Base-by-base conservation (phyloP, 441 rosid genomes). In the Macaranga tanarius region DNA sequence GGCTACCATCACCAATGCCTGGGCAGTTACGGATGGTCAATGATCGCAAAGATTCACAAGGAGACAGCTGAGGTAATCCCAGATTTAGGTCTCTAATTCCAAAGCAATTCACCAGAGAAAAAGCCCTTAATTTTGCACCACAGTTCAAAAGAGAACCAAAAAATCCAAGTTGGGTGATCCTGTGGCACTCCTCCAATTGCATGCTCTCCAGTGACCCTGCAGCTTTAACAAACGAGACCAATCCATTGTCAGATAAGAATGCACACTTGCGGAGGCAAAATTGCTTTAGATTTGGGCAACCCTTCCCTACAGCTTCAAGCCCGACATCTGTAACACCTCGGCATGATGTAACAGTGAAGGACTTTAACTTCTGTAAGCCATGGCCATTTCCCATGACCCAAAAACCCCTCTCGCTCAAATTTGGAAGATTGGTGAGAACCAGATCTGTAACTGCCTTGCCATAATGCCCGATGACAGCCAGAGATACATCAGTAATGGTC, bases 351-450 rank as follows among this genome's bases (percentile, higher is more conserved):
- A 95, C 78, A 17, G 86, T 70, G 2, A 93, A 68, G 62, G 94
- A 84, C 42, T 80, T 83, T 65, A 93, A 71, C 47, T 85, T 90
- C 77, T 91, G 88, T 59, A 95, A 82, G 44, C 97, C 98, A 5
- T 80, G 81, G 17, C 89, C 95, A 58, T 85, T 92, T 31, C 97
- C 97, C 99, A 95, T 89, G 54, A 91, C 99, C 99, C 99, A 93
- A 77, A 95, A 91, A 31, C 99, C 99, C 81, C 82, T 91, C 85
- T 95, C 98, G 0, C 80, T 86, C 25, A 87, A 90, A 48, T 88
- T 82, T n/a, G 84, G 81, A 44, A 95, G 90, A 60, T 77, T 83
- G 62, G 77, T 63, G 22, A 95, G 93, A 52, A 84, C 75, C 56
- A 95, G 93, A 75, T 86, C 89, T 4, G 88, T 81, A 44, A 95